Conservation (phyloP, 257 asterid genomes). For the Hygrophila difformis region DNA sequence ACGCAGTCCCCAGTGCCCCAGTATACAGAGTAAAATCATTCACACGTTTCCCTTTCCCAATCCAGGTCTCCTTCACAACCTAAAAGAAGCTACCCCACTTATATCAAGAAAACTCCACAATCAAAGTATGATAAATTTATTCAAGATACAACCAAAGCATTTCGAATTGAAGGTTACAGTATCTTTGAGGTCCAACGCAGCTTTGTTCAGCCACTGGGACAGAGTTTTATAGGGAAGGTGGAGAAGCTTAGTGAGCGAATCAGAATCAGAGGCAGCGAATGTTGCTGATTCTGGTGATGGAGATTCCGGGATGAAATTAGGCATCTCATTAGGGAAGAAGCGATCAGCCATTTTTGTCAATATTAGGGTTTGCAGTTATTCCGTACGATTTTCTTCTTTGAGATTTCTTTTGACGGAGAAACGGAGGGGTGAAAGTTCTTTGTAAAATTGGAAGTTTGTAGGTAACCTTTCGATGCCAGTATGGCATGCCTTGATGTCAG, state of each 20-base stretch:
- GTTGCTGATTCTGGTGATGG: conserved; percentile 16
- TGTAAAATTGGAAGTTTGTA: too few relatives aligned
- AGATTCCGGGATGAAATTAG: conserved; percentile 40
- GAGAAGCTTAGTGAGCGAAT: conserved; percentile 50
- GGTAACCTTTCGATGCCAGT: too few relatives aligned
- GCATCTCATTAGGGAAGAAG: conserved; percentile 60
- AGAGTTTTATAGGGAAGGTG: conserved; percentile 44
- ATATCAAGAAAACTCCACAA: neutral
- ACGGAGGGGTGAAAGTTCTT: too few relatives aligned
- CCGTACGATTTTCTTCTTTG: too few relatives aligned
- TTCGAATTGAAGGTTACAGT: conserved; percentile 21
- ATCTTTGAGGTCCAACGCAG: conserved; percentile 54
- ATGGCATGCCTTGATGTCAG: too few relatives aligned
- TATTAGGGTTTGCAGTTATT: neutral
- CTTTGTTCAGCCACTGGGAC: conserved; percentile 30
- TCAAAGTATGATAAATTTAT: neutral
- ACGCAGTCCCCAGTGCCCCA: conserved; percentile 78
- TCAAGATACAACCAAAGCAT: conserved; percentile 3
- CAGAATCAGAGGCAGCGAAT: conserved; percentile 27
- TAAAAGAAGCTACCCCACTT: conserved; percentile 24
- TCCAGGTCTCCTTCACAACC: conserved; percentile 80
- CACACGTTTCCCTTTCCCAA: conserved; percentile 37
- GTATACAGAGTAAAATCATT: conserved; percentile 59
- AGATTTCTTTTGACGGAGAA: too few relatives aligned
- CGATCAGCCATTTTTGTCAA: conserved; percentile 52